A percentile compares a stretch with the other conserved stretches of the same genome.
phyloP scores from a whole-genome alignment of 257 asterid species.

The Solanum pimpinellifolium region DNA sequence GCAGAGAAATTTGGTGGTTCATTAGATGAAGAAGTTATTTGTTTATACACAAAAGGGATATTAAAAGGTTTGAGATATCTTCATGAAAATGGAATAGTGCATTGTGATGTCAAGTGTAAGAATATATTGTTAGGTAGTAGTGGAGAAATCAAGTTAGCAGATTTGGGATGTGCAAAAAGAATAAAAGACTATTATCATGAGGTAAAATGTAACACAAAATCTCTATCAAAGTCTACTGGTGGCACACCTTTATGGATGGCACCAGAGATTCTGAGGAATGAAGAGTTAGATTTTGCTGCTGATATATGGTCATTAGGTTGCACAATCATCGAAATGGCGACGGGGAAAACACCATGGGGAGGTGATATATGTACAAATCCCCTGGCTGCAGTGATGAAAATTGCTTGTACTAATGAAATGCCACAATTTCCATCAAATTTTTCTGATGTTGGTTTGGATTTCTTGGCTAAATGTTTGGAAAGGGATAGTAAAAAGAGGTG shows the following conservation, averaged over 20 bases:
- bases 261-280: constrained; percentile 40
- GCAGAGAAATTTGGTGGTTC: constrained; percentile 38
- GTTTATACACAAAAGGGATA: constrained; percentile 36
- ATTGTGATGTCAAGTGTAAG: constrained; percentile 48
- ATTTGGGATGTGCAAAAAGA: constrained; percentile 41
- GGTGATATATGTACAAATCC: constrained; percentile 11
- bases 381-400: constrained; percentile 23
- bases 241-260: constrained; percentile 76
- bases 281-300: constrained; percentile 16
- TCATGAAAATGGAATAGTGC: constrained; percentile 36
- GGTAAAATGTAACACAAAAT: background rate
- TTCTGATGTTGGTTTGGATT: constrained; percentile 37
- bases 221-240: constrained; percentile 6
- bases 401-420: constrained; percentile 24
- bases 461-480: constrained; percentile 33
- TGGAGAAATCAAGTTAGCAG: constrained; percentile 38
- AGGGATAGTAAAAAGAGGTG: constrained; percentile 32
- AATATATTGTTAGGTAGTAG: constrained; percentile 30
- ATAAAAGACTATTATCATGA: background rate
- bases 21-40: constrained; percentile 26
- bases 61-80: constrained; percentile 31
- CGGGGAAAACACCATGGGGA: constrained; percentile 44
- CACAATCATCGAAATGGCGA: constrained; percentile 58
- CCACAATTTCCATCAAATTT: constrained; percentile 35
- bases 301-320: constrained; percentile 70